Percentiles rank a stretch among this genome's conserved stretches.
These are phyloP conservation scores for Davidsoniella virescens DNA, from an alignment of 2,329 filamentous ascomycete genomes.

Conservation along the genomic window DNA sequence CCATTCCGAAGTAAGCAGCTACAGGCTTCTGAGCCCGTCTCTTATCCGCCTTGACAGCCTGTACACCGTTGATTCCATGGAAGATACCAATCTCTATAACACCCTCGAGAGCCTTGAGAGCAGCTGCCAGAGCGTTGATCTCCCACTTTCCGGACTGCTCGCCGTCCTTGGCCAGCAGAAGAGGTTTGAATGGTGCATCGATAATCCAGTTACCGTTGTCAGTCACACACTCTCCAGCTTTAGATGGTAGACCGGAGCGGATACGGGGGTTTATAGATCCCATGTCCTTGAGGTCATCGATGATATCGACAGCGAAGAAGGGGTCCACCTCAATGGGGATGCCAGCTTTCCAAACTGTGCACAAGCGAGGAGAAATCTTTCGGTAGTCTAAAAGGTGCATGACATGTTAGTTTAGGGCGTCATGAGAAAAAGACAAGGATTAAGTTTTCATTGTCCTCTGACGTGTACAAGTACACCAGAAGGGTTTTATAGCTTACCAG, in stretches of 20 bases:
- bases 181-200: constrained; percentile 70
- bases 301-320: constrained; percentile 61
- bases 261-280: constrained; percentile 57
- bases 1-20: constrained; percentile 88
- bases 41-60: constrained; percentile 37
- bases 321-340: constrained; percentile 93
- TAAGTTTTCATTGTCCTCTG: neutral
- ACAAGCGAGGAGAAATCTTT: constrained; percentile 65
- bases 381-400: constrained; percentile 51
- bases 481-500: constrained; percentile 36
- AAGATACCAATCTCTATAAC: constrained; percentile 90
- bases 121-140: constrained; percentile 48
- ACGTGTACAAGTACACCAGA: neutral
- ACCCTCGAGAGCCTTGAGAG: constrained; percentile 55
- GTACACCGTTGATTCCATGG: constrained; percentile 59
- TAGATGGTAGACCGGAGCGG: constrained; percentile 55
- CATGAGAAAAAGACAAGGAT: constrained; percentile 6
- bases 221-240: constrained; percentile 59
- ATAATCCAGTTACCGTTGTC: constrained; percentile 59
- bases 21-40: constrained; percentile 75
- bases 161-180: constrained; percentile 46
- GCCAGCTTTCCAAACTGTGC: constrained; percentile 53
- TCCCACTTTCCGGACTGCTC: constrained; percentile 29
- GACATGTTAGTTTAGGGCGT: neutral
- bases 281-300: constrained; percentile 53